These are phyloP conservation scores for Oxyria digyna DNA, from an alignment of 148 eudicot species.

Conservation along the genomic window DNA sequence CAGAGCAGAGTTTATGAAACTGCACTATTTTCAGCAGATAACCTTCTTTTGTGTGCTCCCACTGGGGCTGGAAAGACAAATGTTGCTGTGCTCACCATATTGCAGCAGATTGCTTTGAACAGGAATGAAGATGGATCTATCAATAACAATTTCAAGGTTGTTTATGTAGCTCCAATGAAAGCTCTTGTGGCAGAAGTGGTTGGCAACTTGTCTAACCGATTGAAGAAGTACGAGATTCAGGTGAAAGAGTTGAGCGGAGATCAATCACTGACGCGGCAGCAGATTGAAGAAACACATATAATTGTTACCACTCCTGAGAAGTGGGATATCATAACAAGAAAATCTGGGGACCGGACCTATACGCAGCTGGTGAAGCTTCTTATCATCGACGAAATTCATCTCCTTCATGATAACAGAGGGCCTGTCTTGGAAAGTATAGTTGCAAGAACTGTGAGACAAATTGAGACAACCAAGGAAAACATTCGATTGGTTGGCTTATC, in stretches of 20 bases:
- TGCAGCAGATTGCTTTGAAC: slow-evolving; percentile 59
- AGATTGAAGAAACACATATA: slow-evolving; percentile 71
- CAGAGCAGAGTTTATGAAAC: slow-evolving; percentile 59
- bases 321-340: slow-evolving; percentile 76
- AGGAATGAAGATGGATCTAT: slow-evolving; percentile 45
- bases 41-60: slow-evolving; percentile 72
- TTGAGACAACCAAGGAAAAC: slow-evolving; percentile 61
- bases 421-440: slow-evolving; percentile 70
- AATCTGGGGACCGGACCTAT: slow-evolving; percentile 62
- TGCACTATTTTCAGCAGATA: slow-evolving; percentile 53
- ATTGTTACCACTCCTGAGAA: slow-evolving; percentile 77
- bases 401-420: slow-evolving; percentile 70
- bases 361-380: slow-evolving; percentile 66
- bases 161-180: slow-evolving; percentile 76
- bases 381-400: slow-evolving; percentile 70
- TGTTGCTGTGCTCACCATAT: slow-evolving; percentile 73
- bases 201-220: slow-evolving; percentile 55
- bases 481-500: slow-evolving; percentile 66
- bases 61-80: slow-evolving; percentile 86
- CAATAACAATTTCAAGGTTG: slow-evolving; percentile 30
- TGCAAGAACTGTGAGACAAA: slow-evolving; percentile 67
- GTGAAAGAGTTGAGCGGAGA: slow-evolving; percentile 82
- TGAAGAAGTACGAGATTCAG: slow-evolving; percentile 50
- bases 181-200: slow-evolving; percentile 81
- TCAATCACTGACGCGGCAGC: slow-evolving; percentile 53